Base-by-base conservation (phyloP, 176 grass and related monocot species). In the Paspalum notatum region DNA sequence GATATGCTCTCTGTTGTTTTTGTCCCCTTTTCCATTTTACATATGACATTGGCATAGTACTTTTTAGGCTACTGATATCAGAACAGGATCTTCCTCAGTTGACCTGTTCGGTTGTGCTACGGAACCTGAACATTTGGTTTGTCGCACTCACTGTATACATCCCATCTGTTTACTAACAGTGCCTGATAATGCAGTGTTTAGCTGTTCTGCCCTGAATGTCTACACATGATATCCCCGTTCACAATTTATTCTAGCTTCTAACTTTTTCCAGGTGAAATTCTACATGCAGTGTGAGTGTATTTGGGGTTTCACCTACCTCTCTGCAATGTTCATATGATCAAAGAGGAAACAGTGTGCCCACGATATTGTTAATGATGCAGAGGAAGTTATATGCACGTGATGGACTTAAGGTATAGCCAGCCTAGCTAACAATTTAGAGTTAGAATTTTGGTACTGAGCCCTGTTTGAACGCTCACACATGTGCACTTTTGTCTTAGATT, bases 271-370 rank as follows among this genome's bases (percentile, higher is more conserved):
- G 37, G 14, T 49, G 15, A 65, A 66, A 64, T 79, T 77, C 9
- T 39, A 12, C 25, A n/a, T 85, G 69, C 83, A 93, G 96, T 86
- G 88, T 82, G 39, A 98, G 86, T 82, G 82, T 98, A 40, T 94
- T 94, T 81, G 95, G 95, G 46, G 95, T 94, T 82, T 98, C 92
- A 62, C 89, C 95, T 49, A 91, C 89, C 49, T 94, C 88, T 87
- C 87, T 98, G 95, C 95, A 94, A 83, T 98, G 87, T 61, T 91
- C 95, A 7, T 94, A 89, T 80, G 95, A 98, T 85, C 71, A 72
- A 45, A 94, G 85, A 82, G 95, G 95, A 71, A 94, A 98, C 12
- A 98, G 92, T 73, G 80, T 98, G 27, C 95, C 95, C 57, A 94
- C 84, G 8, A 94, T 98, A 83, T 80, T 98, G 53, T 47, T 98